Conservation (phyloP, 257 asterid genomes). For the Salvia rosmarinus region DNA sequence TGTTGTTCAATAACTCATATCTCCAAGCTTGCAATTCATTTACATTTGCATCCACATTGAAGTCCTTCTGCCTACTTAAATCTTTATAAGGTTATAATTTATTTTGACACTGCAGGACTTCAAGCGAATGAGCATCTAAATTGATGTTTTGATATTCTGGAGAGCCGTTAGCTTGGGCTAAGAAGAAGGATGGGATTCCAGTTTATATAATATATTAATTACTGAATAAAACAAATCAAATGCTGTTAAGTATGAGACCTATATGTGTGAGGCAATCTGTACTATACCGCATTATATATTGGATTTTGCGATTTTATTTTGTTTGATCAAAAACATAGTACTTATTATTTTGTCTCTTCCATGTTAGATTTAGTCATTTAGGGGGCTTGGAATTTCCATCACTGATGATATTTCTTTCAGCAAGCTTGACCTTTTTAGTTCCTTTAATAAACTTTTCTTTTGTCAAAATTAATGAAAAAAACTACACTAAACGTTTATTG, state of each 20-base stretch:
- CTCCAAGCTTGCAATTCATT: neutral
- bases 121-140: conserved; percentile 28
- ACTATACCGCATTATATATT: neutral
- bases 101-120: conserved; percentile 23
- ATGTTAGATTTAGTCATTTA: no score
- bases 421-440: no score
- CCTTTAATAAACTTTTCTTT: no score
- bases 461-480: no score
- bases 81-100: no score
- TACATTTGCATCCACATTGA: neutral
- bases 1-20: neutral
- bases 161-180: neutral
- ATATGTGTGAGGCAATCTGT: neutral
- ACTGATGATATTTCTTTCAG: no score
- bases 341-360: no score
- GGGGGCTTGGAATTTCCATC: no score
- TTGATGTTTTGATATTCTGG: neutral
- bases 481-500: no score
- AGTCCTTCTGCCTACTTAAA: no score
- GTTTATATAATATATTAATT: neutral
- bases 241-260: neutral
- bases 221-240: neutral
- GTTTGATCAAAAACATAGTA: no score
- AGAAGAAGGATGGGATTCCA: neutral
- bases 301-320: no score